These are phyloP conservation scores for Usnea hakonensis DNA, from an alignment of 495 filamentous ascomycete species.

Conservation along the genomic window DNA sequence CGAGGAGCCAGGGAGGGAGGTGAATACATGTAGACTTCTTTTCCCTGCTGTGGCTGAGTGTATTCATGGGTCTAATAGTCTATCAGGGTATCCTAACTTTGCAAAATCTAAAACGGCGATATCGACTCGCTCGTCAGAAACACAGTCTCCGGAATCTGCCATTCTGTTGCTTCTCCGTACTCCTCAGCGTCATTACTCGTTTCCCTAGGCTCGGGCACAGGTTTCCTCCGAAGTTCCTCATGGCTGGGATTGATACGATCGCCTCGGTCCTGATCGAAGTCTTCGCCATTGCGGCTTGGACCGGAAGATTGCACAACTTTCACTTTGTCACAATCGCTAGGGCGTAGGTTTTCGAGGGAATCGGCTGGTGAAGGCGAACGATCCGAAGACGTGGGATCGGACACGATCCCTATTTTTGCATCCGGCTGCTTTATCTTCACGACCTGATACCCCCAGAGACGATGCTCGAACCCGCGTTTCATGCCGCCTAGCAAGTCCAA, in stretches of 20 bases:
- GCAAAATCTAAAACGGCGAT: background rate
- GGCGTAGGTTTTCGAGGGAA: background rate
- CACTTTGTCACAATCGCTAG: background rate
- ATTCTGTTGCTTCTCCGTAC: background rate
- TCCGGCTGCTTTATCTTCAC: slow-evolving; percentile 2
- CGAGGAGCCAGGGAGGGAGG: too few relatives aligned
- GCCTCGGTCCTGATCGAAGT: background rate
- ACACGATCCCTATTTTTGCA: background rate
- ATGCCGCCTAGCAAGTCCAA: slow-evolving; percentile 10
- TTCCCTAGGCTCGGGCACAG: background rate
- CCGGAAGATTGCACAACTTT: background rate
- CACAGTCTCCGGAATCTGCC: background rate
- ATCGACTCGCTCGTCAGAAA: background rate
- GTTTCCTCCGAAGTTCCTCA: background rate
- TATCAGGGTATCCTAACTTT: too few relatives aligned
- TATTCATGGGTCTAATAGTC: too few relatives aligned
- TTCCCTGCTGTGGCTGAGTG: too few relatives aligned
- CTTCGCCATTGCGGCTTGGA: background rate
- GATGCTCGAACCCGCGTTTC: slow-evolving; percentile 18
- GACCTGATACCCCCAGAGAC: slow-evolving; percentile 8
- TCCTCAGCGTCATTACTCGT: background rate
- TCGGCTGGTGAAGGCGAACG: background rate
- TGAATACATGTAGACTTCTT: too few relatives aligned
- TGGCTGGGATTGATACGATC: background rate
- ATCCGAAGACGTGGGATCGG: background rate